These are phyloP conservation scores for Mycena crocata DNA, from an alignment of 768 basidiomycete genomes.

Conservation along the genomic window DNA sequence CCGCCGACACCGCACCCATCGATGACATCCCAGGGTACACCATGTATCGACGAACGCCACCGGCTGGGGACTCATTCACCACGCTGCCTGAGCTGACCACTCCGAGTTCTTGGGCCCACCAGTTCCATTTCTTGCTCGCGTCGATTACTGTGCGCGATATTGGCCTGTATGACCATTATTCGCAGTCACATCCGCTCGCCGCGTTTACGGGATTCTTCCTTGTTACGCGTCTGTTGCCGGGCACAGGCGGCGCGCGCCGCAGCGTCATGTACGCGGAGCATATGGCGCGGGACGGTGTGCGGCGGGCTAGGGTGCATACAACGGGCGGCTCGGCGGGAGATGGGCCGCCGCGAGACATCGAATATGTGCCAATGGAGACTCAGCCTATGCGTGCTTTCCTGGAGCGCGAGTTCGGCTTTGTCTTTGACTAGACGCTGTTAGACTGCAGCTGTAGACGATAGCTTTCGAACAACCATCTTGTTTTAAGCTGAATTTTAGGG, in stretches of 20 bases:
- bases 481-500: no score
- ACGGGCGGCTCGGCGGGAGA: conserved; percentile 57
- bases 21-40: conserved; percentile 31
- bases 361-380: conserved; percentile 30
- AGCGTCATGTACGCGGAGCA: conserved; percentile 32
- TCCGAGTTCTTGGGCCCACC: conserved; percentile 26
- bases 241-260: conserved; percentile 31
- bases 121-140: conserved; percentile 31
- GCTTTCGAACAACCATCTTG: no score
- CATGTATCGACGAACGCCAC: conserved; percentile 28
- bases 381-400: conserved; percentile 29
- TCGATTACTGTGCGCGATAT: conserved; percentile 34
- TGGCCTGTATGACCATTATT: conserved; percentile 32
- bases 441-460: no score
- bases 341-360: conserved; percentile 25
- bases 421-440: conserved; percentile 15
- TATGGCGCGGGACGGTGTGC: conserved; percentile 40
- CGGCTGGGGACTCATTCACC: background rate
- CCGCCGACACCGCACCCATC: conserved; percentile 29
- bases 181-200: conserved; percentile 32
- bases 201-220: conserved; percentile 34
- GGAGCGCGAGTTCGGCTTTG: conserved; percentile 31
- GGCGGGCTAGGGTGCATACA: conserved; percentile 55
- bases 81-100: conserved; percentile 6
- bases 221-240: conserved; percentile 32